Percentiles rank a stretch among this genome's conserved stretches.
These are phyloP conservation scores for Nasturtium officinale DNA, from an alignment of 345 rosid genomes.

Conservation along the genomic window DNA sequence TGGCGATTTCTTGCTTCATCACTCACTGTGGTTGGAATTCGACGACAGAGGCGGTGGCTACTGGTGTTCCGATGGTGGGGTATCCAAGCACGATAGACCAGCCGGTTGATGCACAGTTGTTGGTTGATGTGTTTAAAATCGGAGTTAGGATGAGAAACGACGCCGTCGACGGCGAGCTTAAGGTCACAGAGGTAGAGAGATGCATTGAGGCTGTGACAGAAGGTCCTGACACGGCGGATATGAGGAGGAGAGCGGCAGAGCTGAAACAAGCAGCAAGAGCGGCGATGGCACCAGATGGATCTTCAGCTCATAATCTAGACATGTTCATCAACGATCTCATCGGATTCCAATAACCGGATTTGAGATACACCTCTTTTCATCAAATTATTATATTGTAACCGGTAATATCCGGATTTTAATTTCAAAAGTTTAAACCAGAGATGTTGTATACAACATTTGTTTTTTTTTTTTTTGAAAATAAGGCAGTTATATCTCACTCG, in stretches of 20 bases:
- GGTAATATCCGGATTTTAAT: no score
- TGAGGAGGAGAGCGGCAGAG: constrained; percentile 48
- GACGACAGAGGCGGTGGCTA: constrained; percentile 44
- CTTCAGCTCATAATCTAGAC: constrained; percentile 45
- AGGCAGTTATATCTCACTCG: no score
- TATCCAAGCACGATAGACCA: constrained; percentile 54
- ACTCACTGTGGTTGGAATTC: constrained; percentile 71
- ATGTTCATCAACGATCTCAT: constrained; percentile 45
- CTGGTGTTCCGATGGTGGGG: constrained; percentile 57
- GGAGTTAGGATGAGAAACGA: constrained; percentile 54
- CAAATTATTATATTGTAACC: neutral
- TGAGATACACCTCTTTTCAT: no score
- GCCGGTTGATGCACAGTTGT: constrained; percentile 41
- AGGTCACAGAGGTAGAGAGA: constrained; percentile 47
- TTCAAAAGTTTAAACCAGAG: no score
- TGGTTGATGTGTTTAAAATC: constrained; percentile 48
- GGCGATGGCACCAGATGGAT: constrained; percentile 48
- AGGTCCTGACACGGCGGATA: constrained; percentile 30
- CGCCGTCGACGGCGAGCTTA: constrained; percentile 37
- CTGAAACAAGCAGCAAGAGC: constrained; percentile 44
- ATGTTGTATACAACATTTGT: no score
- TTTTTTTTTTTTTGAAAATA: no score
- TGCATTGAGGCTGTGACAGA: constrained; percentile 48
- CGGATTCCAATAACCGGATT: neutral
- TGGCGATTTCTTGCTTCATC: constrained; percentile 52